phyloP scores from a whole-genome alignment of 1,284 basidiomycete genomes.

The Sphagnurus paluster region DNA sequence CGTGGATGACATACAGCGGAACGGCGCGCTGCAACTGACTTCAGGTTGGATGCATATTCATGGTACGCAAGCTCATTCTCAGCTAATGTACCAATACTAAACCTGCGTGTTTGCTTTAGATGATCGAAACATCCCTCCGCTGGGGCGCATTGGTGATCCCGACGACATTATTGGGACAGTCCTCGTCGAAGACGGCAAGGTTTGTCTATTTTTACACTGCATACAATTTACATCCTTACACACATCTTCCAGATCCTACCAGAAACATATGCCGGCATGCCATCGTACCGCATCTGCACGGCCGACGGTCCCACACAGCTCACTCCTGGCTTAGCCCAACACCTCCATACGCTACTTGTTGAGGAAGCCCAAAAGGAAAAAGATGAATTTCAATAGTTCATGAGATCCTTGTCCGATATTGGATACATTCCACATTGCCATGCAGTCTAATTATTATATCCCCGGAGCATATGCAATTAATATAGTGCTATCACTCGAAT shows the following conservation, averaged over 20 bases:
- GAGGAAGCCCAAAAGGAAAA: neutral
- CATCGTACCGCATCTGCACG: constrained; percentile 75
- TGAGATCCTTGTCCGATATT: no score
- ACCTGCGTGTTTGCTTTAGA: constrained; percentile 40
- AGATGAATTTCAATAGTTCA: no score
- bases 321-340: constrained; percentile 57
- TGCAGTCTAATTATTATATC: no score
- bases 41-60: constrained; percentile 85
- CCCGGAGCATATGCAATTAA: no score
- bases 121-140: constrained; percentile 66
- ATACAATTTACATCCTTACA: constrained; percentile 1
- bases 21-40: constrained; percentile 62
- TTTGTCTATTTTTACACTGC: constrained; percentile 24
- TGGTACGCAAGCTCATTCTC: constrained; percentile 41
- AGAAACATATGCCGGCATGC: constrained; percentile 79
- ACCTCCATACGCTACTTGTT: constrained; percentile 32
- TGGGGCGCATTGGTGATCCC: constrained; percentile 73
- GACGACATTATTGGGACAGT: constrained; percentile 81
- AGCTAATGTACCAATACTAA: constrained; percentile 5
- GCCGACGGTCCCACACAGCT: constrained; percentile 64
- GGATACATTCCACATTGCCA: neutral
- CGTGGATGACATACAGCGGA: constrained; percentile 64
- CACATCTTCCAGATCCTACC: constrained; percentile 49
- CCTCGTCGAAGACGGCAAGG: constrained; percentile 67
- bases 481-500: no score